Evolutionary conservation across 176 grass and related monocot species (phyloP), one percentile per base, ranked within the genome.

Genomic region (Pontederia crassipes): DNA sequence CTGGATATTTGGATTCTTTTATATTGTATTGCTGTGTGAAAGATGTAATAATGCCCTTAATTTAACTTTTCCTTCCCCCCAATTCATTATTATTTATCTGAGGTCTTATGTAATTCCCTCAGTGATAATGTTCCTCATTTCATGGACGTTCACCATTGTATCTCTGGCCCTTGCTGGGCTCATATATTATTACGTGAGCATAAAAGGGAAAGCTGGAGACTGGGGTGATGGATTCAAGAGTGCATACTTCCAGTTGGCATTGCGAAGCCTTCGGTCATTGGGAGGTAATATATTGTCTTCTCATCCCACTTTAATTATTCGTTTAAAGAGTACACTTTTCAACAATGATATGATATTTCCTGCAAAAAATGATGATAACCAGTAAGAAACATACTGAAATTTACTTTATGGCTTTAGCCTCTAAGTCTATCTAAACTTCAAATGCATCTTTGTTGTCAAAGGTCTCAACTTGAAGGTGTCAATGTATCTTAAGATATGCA

Each of bases 221-320:
- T 95, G 89, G 89, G 89, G 89, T 46, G 89, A 95, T 74, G 89
- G 89, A 57, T 95, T 95, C 69, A 95, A 95, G 64, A 95, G 89
- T 69, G 89, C 85, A 28, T 95, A 95, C 75, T 95, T 95, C 81
- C 89, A 95, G 50, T 71, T 95, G 70, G 89, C 89, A 8, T 63
- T 95, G 12, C 82, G 85, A 66, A 95, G 89, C 68, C 89, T 95
- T 69, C 81, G 89, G 67, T 89, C 89, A 13, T 64, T 95, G 59
- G 89, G 89, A 95, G 89, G 89, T 95, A 74, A 54, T 16, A 65
- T 48, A 79, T 74, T 58, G 28, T 66, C 32, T 53, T 52, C 29
- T 35, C 29, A 77, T n/a, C 7, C 29, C 29, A 2, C 29, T 35
- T 2, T 35, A 35, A 35, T 35, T 35, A 35, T 35, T 35, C 4